phyloP scores from a whole-genome alignment of 148 eudicot genomes.

The Dysphania ambrosioides region DNA sequence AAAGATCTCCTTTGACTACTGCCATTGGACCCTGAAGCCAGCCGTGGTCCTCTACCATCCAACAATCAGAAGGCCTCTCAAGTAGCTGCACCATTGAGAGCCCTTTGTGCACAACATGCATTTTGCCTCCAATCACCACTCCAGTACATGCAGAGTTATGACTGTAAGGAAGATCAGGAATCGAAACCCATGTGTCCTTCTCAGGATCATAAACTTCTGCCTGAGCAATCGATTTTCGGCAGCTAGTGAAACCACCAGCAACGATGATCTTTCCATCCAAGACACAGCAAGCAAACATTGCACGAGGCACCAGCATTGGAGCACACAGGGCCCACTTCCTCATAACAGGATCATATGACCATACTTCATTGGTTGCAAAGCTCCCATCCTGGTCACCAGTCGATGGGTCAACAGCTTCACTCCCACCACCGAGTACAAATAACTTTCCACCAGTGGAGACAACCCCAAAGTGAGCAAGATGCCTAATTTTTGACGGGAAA shows the following conservation, averaged over 20 bases:
- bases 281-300: conserved; percentile 94
- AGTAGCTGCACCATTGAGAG: conserved; percentile 71
- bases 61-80: conserved; percentile 44
- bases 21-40: conserved; percentile 96
- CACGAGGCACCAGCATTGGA: conserved; percentile 76
- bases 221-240: conserved; percentile 69
- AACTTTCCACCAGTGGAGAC: conserved; percentile 77
- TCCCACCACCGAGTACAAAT: conserved; percentile 89
- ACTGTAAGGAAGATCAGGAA: conserved; percentile 70
- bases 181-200: conserved; percentile 59
- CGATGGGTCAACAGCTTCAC: conserved; percentile 88
- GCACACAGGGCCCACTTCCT: conserved; percentile 70
- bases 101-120: conserved; percentile 91
- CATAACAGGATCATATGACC: conserved; percentile 76
- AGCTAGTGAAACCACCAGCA: conserved; percentile 90
- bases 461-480: conserved; percentile 81
- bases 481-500: conserved; percentile 75
- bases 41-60: conserved; percentile 65
- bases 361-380: conserved; percentile 84
- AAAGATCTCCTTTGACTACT: conserved; percentile 60
- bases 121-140: conserved; percentile 61
- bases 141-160: conserved; percentile 79
- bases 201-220: conserved; percentile 91
- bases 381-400: conserved; percentile 95
- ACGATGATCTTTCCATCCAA: conserved; percentile 74